Percentiles rank a stretch among this genome's conserved stretches.
These are phyloP conservation scores for Bromus sterilis DNA, from an alignment of 176 grass and related monocot genomes.

Conservation along the genomic window DNA sequence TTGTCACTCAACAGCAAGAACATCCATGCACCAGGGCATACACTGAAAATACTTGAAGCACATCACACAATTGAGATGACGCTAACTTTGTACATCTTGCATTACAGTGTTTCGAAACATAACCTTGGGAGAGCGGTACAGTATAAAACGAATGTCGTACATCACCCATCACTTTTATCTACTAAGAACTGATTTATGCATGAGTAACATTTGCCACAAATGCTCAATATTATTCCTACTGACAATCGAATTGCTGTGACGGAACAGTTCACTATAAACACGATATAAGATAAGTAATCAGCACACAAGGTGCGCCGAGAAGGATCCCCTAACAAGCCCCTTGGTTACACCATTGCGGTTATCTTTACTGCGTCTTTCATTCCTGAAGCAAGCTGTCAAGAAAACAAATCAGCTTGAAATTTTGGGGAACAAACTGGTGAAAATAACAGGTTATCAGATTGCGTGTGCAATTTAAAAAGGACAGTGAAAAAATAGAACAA, in stretches of 20 bases:
- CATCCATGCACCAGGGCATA: background rate
- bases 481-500: background rate
- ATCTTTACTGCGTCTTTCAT: constrained; percentile 3
- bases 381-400: constrained; percentile 24
- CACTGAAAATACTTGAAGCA: background rate
- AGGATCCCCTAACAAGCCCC: constrained; percentile 31
- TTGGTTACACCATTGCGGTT: background rate
- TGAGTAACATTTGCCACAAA: background rate
- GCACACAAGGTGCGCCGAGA: constrained; percentile 31
- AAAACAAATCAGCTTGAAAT: background rate
- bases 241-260: background rate
- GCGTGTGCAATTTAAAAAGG: background rate
- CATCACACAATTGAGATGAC: background rate
- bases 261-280: background rate
- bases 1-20: background rate
- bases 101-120: background rate
- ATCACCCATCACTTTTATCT: background rate
- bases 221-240: background rate
- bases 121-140: background rate
- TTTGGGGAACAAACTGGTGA: background rate
- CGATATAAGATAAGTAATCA: background rate
- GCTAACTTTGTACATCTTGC: background rate
- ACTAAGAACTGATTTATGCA: background rate
- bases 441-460: background rate
- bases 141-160: background rate